A percentile compares a stretch with the other conserved stretches of the same genome.
Conservation (phyloP, 2,329 filamentous ascomycete genomes). For the Aspergillus unguis region DNA sequence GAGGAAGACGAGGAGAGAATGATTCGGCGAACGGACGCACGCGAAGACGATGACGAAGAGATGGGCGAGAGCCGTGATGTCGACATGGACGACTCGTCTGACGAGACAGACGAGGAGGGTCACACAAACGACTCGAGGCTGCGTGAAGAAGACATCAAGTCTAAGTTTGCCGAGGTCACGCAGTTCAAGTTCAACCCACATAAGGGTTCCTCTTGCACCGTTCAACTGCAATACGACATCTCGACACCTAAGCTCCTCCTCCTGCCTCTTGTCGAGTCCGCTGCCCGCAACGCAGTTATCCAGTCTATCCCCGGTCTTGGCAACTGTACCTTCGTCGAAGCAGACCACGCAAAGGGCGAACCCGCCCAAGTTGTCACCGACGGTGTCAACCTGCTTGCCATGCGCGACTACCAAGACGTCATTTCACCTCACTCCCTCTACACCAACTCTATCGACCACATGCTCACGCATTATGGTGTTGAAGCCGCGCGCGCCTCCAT, state of each 20-base stretch:
- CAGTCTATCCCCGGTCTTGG: constrained; percentile 79
- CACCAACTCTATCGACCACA: constrained; percentile 88
- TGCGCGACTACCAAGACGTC: constrained; percentile 81
- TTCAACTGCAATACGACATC: constrained; percentile 78
- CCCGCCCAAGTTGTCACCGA: constrained; percentile 65
- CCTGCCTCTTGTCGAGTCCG: constrained; percentile 82
- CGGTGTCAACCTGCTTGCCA: constrained; percentile 83
- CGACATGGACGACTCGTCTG: constrained; percentile 33
- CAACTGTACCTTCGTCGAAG: constrained; percentile 66
- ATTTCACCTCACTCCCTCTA: constrained; percentile 82
- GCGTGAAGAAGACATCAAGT: constrained; percentile 63
- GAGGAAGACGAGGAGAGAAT: constrained; percentile 87
- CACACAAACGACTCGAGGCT: constrained; percentile 42
- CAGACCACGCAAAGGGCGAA: constrained; percentile 51
- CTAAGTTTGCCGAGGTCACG: constrained; percentile 64
- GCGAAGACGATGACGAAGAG: constrained; percentile 55
- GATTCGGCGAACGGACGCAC: constrained; percentile 61
- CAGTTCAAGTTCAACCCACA: constrained; percentile 76
- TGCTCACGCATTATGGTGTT: constrained; percentile 83
- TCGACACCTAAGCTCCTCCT: constrained; percentile 86
- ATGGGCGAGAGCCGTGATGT: constrained; percentile 43
- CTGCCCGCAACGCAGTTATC: constrained; percentile 73
- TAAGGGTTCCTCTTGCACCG: constrained; percentile 69
- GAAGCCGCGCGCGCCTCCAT: constrained; percentile 88
- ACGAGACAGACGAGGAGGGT: constrained; percentile 40